Evolutionary conservation across 192 early-diverging fungal species (phyloP).

Genomic region (Rhizophagus clarus): DNA sequence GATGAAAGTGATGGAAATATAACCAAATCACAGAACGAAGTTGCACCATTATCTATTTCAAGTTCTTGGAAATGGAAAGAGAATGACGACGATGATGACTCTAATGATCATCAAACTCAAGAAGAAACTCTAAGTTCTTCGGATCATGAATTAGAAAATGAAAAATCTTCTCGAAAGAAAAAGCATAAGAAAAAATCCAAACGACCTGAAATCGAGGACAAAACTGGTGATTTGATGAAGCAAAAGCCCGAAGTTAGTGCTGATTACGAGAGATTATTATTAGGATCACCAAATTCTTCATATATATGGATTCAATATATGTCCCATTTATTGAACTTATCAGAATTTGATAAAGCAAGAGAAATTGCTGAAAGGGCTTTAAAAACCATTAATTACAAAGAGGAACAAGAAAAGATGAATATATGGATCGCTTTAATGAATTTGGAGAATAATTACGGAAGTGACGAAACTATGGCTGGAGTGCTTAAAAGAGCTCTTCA

Average conservation of each 20-base stretch:
- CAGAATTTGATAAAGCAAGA: constrained; percentile 92
- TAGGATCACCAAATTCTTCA: constrained; percentile 95
- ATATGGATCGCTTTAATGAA: constrained; percentile 97
- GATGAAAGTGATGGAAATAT: constrained; percentile 37
- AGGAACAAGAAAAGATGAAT: constrained; percentile 96
- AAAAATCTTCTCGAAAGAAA: constrained; percentile 48
- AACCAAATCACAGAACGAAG: constrained; percentile 35
- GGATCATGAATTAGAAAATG: constrained; percentile 44
- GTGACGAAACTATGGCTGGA: constrained; percentile 70
- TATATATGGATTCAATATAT: constrained; percentile 99
- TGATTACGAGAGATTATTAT: constrained; percentile 91
- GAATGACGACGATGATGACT: constrained; percentile 23
- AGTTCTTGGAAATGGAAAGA: constrained; percentile 44
- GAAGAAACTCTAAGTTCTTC: constrained; percentile 30
- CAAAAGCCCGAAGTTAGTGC: constrained; percentile 74
- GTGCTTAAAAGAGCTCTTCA: constrained; percentile 86
- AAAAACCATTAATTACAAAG: constrained; percentile 86
- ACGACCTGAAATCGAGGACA: constrained; percentile 42
- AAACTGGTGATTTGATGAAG: constrained; percentile 66
- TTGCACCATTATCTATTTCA: constrained; percentile 36
- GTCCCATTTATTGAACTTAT: constrained; percentile 95
- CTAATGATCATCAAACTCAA: not conserved
- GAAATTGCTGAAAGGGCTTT: constrained; percentile 92
- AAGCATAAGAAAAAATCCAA: constrained; percentile 47
- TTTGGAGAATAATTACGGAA: constrained; percentile 95